Conservation (phyloP, 208 protist genomes). For the Lotmaria passim region DNA sequence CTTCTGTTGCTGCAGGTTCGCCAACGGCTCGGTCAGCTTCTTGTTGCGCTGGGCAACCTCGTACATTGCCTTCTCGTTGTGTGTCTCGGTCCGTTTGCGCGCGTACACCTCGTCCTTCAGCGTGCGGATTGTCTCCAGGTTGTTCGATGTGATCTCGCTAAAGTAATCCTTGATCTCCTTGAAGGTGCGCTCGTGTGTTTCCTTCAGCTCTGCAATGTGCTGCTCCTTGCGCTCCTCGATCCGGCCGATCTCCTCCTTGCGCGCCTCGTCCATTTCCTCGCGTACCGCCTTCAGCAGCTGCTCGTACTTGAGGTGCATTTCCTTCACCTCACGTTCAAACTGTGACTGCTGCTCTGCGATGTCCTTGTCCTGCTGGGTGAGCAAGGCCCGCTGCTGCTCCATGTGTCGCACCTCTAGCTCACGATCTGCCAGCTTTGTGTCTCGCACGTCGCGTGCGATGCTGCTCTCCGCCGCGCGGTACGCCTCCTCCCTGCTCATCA, state of each 20-base stretch:
- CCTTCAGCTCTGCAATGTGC: constrained; percentile 95
- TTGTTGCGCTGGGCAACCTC: constrained; percentile 97
- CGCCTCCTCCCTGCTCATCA: constrained; percentile 90
- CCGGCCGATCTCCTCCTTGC: constrained; percentile 93
- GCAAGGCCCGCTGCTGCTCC: constrained; percentile 80
- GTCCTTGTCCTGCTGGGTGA: constrained; percentile 81
- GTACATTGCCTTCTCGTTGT: constrained; percentile 98
- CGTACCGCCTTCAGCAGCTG: constrained; percentile 90
- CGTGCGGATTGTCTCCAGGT: constrained; percentile 98
- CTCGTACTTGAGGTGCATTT: constrained; percentile 96
- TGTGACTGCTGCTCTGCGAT: constrained; percentile 86
- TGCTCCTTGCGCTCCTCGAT: constrained; percentile 97
- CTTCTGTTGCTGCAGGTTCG: constrained; percentile 90
- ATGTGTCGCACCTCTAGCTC: constrained; percentile 90
- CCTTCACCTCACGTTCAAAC: constrained; percentile 93
- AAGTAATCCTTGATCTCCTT: constrained; percentile 98
- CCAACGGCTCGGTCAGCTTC: constrained; percentile 95
- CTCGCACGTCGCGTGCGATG: constrained; percentile 79
- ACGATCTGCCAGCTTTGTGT: constrained; percentile 87
- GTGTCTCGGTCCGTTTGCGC: constrained; percentile 94
- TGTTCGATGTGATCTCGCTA: constrained; percentile 98
- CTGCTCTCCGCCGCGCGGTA: constrained; percentile 85
- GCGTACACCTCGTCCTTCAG: constrained; percentile 97
- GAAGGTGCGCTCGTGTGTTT: constrained; percentile 96
- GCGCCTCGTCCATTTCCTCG: constrained; percentile 91